Base-by-base conservation (phyloP, 768 basidiomycete species). In the Phlebiopsis flavidoalba region DNA sequence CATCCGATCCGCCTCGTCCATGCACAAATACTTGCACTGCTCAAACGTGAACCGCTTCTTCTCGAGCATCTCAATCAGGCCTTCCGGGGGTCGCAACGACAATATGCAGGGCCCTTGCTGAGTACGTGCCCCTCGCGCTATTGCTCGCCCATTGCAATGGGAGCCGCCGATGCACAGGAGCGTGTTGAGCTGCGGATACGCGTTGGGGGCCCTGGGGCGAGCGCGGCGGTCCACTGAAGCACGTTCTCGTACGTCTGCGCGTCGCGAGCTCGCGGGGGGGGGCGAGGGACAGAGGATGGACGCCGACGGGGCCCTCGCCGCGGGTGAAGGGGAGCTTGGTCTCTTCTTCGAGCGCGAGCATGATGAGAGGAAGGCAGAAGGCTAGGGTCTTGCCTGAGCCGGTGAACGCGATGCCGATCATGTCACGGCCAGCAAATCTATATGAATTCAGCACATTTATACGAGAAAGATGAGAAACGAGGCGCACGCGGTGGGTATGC, bases 1-100 rank as follows among this genome's bases (percentile, higher is more conserved):
- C 97, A 99, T 99, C 60, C 97, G 80, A 75, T 99, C 97, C 0
- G 97, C 97, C 75, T 99, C 97, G 74, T 99, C 97, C 93, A 99
- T 95, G 71, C 95, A 98, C 11, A 99, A 76, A 71, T 86, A 97
- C 78, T 93, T 95, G 88, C 95, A 98, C 64, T 88, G 89, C 63
- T 91, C 89, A 71, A 98, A 89, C 5, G 89, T 93, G 67, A 99
- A 91, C 64, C 87, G 83, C 73, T 85, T 91, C 80, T 98, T 98
- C 74, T 97, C 95, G 64, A 99, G 75, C 93, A 99, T 96, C 74
- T 99, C 97, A 63, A 98, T 98, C 57, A 98, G n/a, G 78, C 55
- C 97, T 83, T 17, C 97, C 97, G 0, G 97, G 97, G 0, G 97
- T 99, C 2, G 97, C 97, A 24, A 98, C 91, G 53, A 97, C 93